phyloP scores from a whole-genome alignment of 2,329 filamentous ascomycete genomes.

The Aspergillus fructus region DNA sequence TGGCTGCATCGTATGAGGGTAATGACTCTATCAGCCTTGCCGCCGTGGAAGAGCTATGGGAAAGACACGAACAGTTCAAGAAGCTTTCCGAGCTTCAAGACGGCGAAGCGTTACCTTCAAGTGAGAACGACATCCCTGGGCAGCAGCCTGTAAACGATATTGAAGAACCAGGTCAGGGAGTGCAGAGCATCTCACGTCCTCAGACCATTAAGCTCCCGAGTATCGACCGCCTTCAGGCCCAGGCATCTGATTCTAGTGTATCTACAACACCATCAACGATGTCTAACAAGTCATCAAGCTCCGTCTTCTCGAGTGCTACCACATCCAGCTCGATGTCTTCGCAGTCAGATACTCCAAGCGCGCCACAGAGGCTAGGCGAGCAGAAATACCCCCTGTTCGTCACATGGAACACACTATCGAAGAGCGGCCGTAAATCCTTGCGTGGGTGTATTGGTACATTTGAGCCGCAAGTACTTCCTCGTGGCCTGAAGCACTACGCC shows the following conservation, averaged over 20 bases:
- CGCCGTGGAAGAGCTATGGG: slow-evolving; percentile 70
- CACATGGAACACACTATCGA: slow-evolving; percentile 80
- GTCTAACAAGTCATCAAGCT: slow-evolving; percentile 50
- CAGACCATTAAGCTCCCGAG: slow-evolving; percentile 30
- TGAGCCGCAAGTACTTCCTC: slow-evolving; percentile 68
- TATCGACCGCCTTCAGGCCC: slow-evolving; percentile 35
- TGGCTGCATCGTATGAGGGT: slow-evolving; percentile 72
- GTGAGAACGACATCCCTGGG: slow-evolving; percentile 10
- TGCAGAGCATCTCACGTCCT: slow-evolving; percentile 12
- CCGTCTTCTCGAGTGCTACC: slow-evolving; percentile 41
- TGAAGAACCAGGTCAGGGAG: slow-evolving; percentile 10
- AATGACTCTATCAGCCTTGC: slow-evolving; percentile 66
- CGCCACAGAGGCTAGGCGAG: slow-evolving; percentile 34
- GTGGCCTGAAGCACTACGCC: slow-evolving; percentile 76
- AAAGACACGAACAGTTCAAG: slow-evolving; percentile 48
- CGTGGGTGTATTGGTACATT: slow-evolving; percentile 98
- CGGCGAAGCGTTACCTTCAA: slow-evolving; percentile 18
- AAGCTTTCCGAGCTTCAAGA: slow-evolving; percentile 36
- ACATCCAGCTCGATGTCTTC: slow-evolving; percentile 45
- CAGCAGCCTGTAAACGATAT: slow-evolving; percentile 23
- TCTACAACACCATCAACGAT: slow-evolving; percentile 44
- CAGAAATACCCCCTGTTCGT: slow-evolving; percentile 77
- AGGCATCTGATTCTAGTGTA: slow-evolving; percentile 39
- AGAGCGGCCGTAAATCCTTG: slow-evolving; percentile 63
- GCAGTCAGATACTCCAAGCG: slow-evolving; percentile 23